A percentile compares a stretch with the other conserved stretches of the same genome.
Evolutionary conservation across 2,329 filamentous ascomycete species (phyloP).

Genomic region (Aspergillus sp.): DNA sequence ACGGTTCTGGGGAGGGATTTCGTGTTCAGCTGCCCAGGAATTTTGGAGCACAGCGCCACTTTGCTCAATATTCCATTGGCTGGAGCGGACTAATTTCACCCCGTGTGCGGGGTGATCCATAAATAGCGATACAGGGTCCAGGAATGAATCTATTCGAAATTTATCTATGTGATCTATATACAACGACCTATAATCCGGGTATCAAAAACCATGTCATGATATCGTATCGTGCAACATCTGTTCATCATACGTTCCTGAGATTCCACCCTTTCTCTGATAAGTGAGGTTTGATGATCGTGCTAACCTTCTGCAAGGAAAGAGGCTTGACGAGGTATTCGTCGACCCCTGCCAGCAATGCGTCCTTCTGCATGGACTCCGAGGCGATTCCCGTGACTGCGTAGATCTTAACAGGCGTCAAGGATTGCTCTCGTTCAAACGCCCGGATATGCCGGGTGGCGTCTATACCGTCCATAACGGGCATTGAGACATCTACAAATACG

Average conservation of each 20-base stretch:
- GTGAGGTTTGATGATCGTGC: background rate
- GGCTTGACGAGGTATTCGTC: constrained; percentile 35
- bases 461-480: constrained; percentile 50
- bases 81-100: background rate
- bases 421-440: constrained; percentile 32
- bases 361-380: constrained; percentile 32
- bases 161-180: background rate
- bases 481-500: constrained; percentile 43
- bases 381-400: constrained; percentile 35
- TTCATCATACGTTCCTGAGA: background rate
- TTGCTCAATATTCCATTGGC: background rate
- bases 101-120: background rate
- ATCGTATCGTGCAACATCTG: background rate
- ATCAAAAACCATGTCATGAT: background rate
- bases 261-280: background rate
- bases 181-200: background rate
- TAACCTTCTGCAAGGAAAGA: constrained; percentile 15
- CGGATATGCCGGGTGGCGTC: constrained; percentile 47
- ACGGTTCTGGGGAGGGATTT: background rate
- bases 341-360: constrained; percentile 29
- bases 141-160: too few relatives aligned
- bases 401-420: constrained; percentile 25
- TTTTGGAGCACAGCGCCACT: too few relatives aligned
- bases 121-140: too few relatives aligned
- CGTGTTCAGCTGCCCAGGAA: background rate